phyloP scores from a whole-genome alignment of 2,329 filamentous ascomycete genomes.

The Scedosporium boydii region DNA sequence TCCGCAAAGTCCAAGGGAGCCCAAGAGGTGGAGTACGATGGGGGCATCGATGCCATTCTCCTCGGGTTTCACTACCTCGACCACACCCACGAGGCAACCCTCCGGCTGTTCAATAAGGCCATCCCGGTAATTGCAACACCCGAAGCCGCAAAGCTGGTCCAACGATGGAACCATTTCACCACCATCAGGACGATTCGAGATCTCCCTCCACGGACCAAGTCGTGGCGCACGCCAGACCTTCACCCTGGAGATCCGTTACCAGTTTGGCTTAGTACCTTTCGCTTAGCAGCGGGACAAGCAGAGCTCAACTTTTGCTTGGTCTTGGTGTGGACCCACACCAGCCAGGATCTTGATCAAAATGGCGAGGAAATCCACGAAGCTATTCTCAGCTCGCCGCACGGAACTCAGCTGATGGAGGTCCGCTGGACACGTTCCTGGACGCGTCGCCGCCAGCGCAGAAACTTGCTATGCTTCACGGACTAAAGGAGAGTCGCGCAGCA shows the following conservation, averaged over 20 bases:
- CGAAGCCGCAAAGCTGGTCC: constrained; percentile 7
- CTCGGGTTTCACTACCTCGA: constrained; percentile 12
- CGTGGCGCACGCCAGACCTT: constrained; percentile 11
- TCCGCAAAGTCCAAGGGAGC: too few relatives aligned
- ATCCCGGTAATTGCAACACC: constrained; percentile 14
- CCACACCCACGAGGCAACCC: constrained; percentile 13
- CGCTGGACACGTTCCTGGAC: constrained; percentile 12
- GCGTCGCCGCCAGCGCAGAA: constrained; percentile 14
- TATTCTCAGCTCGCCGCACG: constrained; percentile 14
- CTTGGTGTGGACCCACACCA: constrained; percentile 14
- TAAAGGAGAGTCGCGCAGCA: constrained; percentile 13
- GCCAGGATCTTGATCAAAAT: neutral
- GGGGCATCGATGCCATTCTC: constrained; percentile 14
- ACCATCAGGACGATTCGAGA: constrained; percentile 11
- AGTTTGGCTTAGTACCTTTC: constrained; percentile 13
- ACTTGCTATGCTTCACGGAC: constrained; percentile 15
- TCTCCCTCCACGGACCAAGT: neutral
- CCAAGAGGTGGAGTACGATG: neutral
- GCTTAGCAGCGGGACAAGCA: constrained; percentile 8
- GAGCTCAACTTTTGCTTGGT: constrained; percentile 14
- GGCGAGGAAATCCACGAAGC: constrained; percentile 12
- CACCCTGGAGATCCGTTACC: constrained; percentile 14
- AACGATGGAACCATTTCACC: constrained; percentile 13
- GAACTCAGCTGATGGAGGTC: constrained; percentile 10
- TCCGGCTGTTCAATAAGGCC: constrained; percentile 10